A percentile compares a stretch with the other conserved stretches of the same genome.
These are phyloP conservation scores for Styphnolobium japonicum DNA, from an alignment of 306 rosid species.

Conservation along the genomic window DNA sequence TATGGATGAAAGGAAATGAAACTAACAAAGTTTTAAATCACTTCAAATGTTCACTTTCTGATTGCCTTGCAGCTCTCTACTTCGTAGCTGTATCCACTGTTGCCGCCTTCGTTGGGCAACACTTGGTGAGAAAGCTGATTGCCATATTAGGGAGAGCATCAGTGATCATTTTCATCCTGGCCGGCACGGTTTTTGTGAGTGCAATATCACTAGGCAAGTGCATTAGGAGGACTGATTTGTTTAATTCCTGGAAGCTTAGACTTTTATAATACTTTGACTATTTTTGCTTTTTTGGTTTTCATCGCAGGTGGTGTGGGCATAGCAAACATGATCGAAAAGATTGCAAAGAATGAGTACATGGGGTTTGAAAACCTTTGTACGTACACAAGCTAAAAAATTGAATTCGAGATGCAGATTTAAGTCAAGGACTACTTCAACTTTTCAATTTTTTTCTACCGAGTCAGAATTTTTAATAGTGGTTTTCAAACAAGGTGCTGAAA, in stretches of 20 bases:
- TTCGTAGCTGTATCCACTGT: constrained; percentile 50
- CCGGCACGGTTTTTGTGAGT: constrained; percentile 53
- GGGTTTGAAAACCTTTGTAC: constrained; percentile 61
- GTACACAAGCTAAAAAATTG: not conserved
- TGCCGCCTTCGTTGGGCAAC: constrained; percentile 59
- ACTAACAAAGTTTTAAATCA: not conserved
- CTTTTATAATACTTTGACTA: not conserved
- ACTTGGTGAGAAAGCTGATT: constrained; percentile 50
- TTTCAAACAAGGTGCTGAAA: not conserved
- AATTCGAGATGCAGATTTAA: not conserved
- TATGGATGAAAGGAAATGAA: not conserved
- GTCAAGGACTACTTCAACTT: not conserved
- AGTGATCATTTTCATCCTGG: constrained; percentile 59
- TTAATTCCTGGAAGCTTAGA: not conserved
- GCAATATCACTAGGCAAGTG: constrained; percentile 45
- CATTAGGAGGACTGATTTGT: not conserved
- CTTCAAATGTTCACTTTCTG: constrained; percentile 1
- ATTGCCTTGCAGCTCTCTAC: constrained; percentile 49
- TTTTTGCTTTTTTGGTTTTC: not conserved
- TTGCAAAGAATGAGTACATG: constrained; percentile 57
- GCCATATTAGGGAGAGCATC: constrained; percentile 58
- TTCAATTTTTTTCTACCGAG: not conserved
- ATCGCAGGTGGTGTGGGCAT: constrained; percentile 61
- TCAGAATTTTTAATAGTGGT: not conserved
- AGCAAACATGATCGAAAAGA: constrained; percentile 45